Evolutionary conservation across 768 basidiomycete genomes (phyloP).

Genomic region (Trametes maxima): DNA sequence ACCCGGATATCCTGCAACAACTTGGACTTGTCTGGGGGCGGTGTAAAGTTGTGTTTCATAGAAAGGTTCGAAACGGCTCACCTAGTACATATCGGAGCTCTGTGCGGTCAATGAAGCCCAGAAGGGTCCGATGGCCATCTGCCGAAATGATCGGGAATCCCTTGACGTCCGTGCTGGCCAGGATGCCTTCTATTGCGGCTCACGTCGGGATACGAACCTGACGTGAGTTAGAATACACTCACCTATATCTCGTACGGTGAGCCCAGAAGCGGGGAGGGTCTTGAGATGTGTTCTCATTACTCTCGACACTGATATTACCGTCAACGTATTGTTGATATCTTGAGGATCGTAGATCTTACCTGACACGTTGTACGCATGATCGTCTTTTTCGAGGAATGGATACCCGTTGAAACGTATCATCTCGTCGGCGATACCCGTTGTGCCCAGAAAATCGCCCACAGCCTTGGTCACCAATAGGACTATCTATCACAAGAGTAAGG

Average conservation of each 20-base stretch:
- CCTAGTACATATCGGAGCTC: constrained; percentile 88
- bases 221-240: constrained; percentile 30
- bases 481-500: constrained; percentile 58
- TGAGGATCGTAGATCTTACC: constrained; percentile 50
- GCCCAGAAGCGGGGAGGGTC: constrained; percentile 71
- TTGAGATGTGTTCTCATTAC: constrained; percentile 88
- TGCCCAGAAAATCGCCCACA: constrained; percentile 92
- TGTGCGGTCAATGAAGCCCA: constrained; percentile 87
- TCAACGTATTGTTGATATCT: background rate
- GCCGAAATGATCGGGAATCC: constrained; percentile 89
- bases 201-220: background rate
- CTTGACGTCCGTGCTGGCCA: constrained; percentile 76
- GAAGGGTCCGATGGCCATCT: constrained; percentile 58
- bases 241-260: constrained; percentile 83
- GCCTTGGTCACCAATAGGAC: constrained; percentile 96
- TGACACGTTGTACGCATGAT: constrained; percentile 87
- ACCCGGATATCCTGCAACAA: constrained; percentile 60
- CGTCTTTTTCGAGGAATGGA: constrained; percentile 95
- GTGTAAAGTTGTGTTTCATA: background rate
- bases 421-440: constrained; percentile 93
- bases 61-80: constrained; percentile 31
- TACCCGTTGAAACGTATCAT: constrained; percentile 97
- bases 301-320: constrained; percentile 61
- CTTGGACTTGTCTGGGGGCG: constrained; percentile 65
- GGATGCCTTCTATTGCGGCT: constrained; percentile 58